phyloP scores from a whole-genome alignment of 176 grass and related monocot species.

The Bromus sterilis region DNA sequence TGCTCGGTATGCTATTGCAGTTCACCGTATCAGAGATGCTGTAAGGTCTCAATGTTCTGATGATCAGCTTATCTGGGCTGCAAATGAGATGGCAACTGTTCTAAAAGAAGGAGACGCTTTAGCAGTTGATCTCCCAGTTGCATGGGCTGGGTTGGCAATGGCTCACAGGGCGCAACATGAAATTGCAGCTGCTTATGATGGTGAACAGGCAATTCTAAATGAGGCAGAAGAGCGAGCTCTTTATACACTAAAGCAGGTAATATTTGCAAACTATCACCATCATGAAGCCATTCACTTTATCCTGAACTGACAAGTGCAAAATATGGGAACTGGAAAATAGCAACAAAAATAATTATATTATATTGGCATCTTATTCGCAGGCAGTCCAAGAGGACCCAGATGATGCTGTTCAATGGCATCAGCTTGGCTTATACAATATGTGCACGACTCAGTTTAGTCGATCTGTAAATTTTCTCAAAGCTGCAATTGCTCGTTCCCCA shows the following conservation, averaged over 20 bases:
- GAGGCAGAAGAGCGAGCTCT: constrained; percentile 75
- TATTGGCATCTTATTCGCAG: constrained; percentile 35
- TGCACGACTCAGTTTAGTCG: constrained; percentile 67
- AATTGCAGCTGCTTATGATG: constrained; percentile 60
- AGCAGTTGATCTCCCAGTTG: constrained; percentile 76
- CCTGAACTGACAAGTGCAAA: constrained; percentile 3
- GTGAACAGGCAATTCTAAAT: constrained; percentile 43
- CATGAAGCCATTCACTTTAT: neutral
- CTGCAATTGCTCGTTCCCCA: constrained; percentile 62
- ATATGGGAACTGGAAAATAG: neutral
- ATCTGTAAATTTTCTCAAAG: constrained; percentile 89
- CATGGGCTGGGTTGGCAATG: constrained; percentile 95
- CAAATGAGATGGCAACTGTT: constrained; percentile 88
- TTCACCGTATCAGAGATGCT: constrained; percentile 93
- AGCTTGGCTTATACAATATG: constrained; percentile 93
- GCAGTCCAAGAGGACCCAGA: constrained; percentile 93
- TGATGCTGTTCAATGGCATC: constrained; percentile 97
- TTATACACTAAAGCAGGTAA: constrained; percentile 84
- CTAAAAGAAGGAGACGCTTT: constrained; percentile 89
- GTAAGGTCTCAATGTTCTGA: constrained; percentile 60
- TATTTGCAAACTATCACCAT: constrained; percentile 1
- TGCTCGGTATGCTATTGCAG: constrained; percentile 82
- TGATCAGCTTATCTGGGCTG: constrained; percentile 90
- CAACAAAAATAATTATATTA: neutral
- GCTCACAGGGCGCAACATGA: constrained; percentile 86